Evolutionary conservation across 1,284 basidiomycete species (phyloP).

Genomic region (Ceratobasidium sp.): DNA sequence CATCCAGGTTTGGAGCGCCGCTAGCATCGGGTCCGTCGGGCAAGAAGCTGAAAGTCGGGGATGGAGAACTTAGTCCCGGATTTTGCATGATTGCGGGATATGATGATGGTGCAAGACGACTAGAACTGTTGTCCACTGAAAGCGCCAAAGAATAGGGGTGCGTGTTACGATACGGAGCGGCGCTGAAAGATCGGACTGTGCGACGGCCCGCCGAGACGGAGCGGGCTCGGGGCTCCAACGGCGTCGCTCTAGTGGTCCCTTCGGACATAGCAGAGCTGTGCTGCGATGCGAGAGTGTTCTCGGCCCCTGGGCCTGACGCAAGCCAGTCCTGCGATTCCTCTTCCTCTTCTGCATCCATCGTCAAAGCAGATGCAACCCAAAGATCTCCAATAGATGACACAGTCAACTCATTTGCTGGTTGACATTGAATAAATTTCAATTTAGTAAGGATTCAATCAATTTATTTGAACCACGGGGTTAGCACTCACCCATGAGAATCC

Average conservation of each 20-base stretch:
- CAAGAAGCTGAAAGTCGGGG: neutral
- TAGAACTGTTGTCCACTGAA: constrained; percentile 18
- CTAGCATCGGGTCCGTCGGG: neutral
- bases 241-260: neutral
- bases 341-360: constrained; percentile 73
- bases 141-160: constrained; percentile 16
- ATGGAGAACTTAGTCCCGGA: constrained; percentile 19
- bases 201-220: constrained; percentile 25
- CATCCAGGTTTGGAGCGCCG: neutral
- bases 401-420: constrained; percentile 81
- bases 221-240: constrained; percentile 13
- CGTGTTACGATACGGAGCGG: neutral
- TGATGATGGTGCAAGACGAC: neutral
- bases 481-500: constrained; percentile 71
- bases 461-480: neutral
- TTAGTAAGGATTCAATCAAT: neutral
- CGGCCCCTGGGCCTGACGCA: neutral
- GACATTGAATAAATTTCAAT: neutral
- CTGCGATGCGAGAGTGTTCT: neutral
- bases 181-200: neutral
- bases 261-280: neutral
- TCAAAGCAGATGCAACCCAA: constrained; percentile 93
- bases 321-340: constrained; percentile 59
- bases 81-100: constrained; percentile 19
- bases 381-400: constrained; percentile 89